phyloP scores from a whole-genome alignment of 2,329 filamentous ascomycete genomes.

The Pseudogymnoascus verrucosus region DNA sequence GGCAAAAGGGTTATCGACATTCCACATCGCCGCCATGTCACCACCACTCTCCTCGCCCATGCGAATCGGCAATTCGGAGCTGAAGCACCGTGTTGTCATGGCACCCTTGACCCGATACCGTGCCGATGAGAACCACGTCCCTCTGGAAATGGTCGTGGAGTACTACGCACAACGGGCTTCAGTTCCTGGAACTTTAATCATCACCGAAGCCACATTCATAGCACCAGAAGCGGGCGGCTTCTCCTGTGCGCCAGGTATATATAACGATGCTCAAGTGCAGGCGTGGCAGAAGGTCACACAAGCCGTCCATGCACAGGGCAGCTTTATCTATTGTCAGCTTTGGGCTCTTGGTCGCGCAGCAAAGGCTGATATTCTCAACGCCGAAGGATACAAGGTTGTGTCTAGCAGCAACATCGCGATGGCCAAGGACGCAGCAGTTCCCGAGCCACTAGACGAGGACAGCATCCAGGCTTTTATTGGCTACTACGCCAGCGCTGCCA shows the following conservation, averaged over 20 bases:
- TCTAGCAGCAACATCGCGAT: slow-evolving; percentile 18
- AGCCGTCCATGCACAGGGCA: slow-evolving; percentile 54
- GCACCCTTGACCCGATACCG: slow-evolving; percentile 41
- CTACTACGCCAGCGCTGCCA: slow-evolving; percentile 24
- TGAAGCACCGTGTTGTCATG: slow-evolving; percentile 40
- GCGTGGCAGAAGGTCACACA: slow-evolving; percentile 54
- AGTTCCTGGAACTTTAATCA: slow-evolving; percentile 45
- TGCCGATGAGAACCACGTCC: slow-evolving; percentile 38
- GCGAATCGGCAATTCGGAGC: slow-evolving; percentile 32
- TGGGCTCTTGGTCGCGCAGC: slow-evolving; percentile 53
- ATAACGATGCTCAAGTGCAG: slow-evolving; percentile 44
- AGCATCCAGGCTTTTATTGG: slow-evolving; percentile 21
- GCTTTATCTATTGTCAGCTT: slow-evolving; percentile 53
- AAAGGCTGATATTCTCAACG: slow-evolving; percentile 11
- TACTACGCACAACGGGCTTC: slow-evolving; percentile 47
- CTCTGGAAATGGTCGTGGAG: slow-evolving; percentile 35
- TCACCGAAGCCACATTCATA: slow-evolving; percentile 50
- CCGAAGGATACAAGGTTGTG: background rate
- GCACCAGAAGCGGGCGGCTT: slow-evolving; percentile 39
- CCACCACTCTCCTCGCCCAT: slow-evolving; percentile 34
- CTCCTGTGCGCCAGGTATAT: slow-evolving; percentile 49
- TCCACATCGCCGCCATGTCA: slow-evolving; percentile 13
- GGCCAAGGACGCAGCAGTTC: slow-evolving; percentile 20
- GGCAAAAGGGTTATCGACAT: background rate
- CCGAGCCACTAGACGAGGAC: slow-evolving; percentile 27